These are phyloP conservation scores for Xylaria sp. DNA, from an alignment of 2,329 filamentous ascomycete genomes.

Conservation along the genomic window DNA sequence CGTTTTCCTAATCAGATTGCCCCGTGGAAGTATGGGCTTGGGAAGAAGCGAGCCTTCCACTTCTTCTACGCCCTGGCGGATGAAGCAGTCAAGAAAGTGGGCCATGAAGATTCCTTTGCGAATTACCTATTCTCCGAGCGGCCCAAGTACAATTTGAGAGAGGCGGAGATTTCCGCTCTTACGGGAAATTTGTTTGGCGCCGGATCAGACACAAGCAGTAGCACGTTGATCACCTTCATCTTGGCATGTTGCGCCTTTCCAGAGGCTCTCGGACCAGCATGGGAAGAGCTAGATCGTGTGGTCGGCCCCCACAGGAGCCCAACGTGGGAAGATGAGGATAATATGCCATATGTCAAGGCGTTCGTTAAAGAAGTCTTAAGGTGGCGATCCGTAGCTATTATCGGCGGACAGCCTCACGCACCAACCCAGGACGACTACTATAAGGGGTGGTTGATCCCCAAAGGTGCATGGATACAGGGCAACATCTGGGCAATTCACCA, in stretches of 20 bases:
- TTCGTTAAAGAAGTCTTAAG: slow-evolving; percentile 66
- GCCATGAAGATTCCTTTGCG: slow-evolving; percentile 53
- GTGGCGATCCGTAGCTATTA: slow-evolving; percentile 64
- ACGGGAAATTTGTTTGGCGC: slow-evolving; percentile 61
- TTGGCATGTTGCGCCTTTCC: slow-evolving; percentile 62
- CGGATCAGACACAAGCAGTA: slow-evolving; percentile 60
- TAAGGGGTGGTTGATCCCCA: slow-evolving; percentile 61
- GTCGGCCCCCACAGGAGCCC: slow-evolving; percentile 60
- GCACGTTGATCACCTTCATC: slow-evolving; percentile 58
- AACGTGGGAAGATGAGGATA: slow-evolving; percentile 57
- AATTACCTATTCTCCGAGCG: slow-evolving; percentile 60
- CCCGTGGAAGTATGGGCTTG: slow-evolving; percentile 61
- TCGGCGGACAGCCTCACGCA: slow-evolving; percentile 62
- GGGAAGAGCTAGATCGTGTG: slow-evolving; percentile 62
- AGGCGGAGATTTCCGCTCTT: slow-evolving; percentile 57
- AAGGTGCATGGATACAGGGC: slow-evolving; percentile 59
- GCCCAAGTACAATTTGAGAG: slow-evolving; percentile 56
- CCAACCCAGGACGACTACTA: slow-evolving; percentile 59
- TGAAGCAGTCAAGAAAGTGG: slow-evolving; percentile 56
- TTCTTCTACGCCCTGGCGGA: slow-evolving; percentile 64
- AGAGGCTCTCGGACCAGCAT: slow-evolving; percentile 58
- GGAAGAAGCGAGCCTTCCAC: slow-evolving; percentile 57
- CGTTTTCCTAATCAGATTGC: slow-evolving; percentile 59
- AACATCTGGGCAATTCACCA: slow-evolving; percentile 63
- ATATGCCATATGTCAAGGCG: slow-evolving; percentile 63